Conservation (phyloP, 257 asterid genomes). For the Ilex asprella region DNA sequence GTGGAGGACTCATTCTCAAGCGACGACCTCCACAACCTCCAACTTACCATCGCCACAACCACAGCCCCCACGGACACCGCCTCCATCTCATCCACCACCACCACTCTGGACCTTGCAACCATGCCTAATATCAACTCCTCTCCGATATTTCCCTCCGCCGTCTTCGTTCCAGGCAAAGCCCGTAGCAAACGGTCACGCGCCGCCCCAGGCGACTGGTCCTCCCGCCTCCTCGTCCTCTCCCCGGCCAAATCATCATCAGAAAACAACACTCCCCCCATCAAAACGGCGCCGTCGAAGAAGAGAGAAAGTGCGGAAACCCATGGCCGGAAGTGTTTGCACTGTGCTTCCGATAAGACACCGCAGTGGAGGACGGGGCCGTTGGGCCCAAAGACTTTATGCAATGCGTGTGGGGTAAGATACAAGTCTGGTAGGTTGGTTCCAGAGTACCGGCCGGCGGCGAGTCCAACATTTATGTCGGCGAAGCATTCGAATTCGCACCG, state of each 20-base stretch:
- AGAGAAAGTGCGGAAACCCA: constrained; percentile 43
- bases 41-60: constrained; percentile 33
- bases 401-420: constrained; percentile 94
- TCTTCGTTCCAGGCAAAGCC: constrained; percentile 85
- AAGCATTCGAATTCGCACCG: constrained; percentile 96
- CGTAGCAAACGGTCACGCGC: constrained; percentile 98
- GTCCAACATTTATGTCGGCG: constrained; percentile 77
- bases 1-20: constrained; percentile 95
- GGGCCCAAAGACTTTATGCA: constrained; percentile 96
- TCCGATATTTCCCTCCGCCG: constrained; percentile 52
- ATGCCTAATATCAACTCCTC: background rate
- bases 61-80: constrained; percentile 34
- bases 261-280: constrained; percentile 10
- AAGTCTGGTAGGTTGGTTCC: constrained; percentile 95
- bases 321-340: constrained; percentile 80
- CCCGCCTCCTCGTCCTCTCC: constrained; percentile 69
- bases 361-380: constrained; percentile 97
- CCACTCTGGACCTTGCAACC: constrained; percentile 13
- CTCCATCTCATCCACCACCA: constrained; percentile 17
- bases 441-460: constrained; percentile 94
- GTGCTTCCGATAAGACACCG: constrained; percentile 92
- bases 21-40: constrained; percentile 61
- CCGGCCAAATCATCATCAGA: constrained; percentile 30
- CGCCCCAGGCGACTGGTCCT: constrained; percentile 91
- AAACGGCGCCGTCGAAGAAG: constrained; percentile 26